Evolutionary conservation across 345 rosid genomes (phyloP).

Genomic region (Rhodomyrtus tomentosa): DNA sequence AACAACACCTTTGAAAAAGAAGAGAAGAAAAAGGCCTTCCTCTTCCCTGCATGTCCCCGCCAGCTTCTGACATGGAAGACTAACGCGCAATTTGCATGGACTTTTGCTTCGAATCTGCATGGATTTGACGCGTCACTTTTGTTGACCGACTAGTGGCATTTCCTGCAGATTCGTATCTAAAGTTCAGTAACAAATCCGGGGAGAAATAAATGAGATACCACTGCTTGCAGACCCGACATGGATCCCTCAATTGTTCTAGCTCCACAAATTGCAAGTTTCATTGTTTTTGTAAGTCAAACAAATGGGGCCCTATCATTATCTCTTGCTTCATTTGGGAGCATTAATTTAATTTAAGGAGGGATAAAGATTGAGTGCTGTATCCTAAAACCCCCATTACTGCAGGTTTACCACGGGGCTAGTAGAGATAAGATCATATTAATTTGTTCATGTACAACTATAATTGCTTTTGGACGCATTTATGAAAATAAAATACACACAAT

Average conservation of each 20-base stretch:
- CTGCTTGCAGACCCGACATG: neutral
- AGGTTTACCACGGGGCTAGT: neutral
- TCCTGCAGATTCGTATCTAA: too few relatives aligned
- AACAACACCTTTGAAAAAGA: conserved; percentile 15
- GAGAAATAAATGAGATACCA: neutral
- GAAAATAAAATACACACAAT: too few relatives aligned
- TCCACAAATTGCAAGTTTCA: neutral
- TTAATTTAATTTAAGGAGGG: neutral
- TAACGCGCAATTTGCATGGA: neutral
- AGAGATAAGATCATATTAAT: neutral
- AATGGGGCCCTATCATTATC: neutral
- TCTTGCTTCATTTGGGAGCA: neutral
- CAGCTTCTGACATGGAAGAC: neutral
- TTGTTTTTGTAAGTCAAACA: neutral
- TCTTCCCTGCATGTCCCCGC: neutral
- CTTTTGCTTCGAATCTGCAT: neutral
- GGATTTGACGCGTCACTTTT: neutral
- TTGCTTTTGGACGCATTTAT: too few relatives aligned
- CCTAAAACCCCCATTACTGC: neutral
- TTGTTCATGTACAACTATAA: neutral
- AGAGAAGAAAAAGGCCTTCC: neutral
- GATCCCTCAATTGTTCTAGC: neutral
- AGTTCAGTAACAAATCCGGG: neutral
- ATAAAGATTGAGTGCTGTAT: neutral
- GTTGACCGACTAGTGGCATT: too few relatives aligned